A percentile compares a stretch with the other conserved stretches of the same genome.
Evolutionary conservation across 768 basidiomycete species (phyloP).

Genomic region (Fomitopsis serialis): DNA sequence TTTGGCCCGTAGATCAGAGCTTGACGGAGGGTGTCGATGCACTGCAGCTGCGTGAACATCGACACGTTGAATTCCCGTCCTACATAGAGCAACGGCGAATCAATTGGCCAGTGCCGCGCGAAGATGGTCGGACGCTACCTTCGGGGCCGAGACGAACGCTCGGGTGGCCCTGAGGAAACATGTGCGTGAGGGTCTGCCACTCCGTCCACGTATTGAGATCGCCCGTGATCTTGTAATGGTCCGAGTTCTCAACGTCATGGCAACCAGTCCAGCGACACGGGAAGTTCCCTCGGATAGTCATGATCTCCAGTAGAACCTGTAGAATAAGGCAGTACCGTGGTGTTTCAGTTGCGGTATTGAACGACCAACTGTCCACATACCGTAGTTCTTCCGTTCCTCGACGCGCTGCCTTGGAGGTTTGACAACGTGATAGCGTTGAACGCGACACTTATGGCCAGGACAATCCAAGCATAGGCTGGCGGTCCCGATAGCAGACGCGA

Average conservation of each 20-base stretch:
- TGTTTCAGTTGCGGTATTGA: too few species aligned
- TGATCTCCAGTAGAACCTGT: neutral
- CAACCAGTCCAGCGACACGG: neutral
- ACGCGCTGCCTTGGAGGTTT: too few species aligned
- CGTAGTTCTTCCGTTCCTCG: too few species aligned
- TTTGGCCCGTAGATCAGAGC: neutral
- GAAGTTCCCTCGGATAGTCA: neutral
- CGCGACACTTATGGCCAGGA: too few species aligned
- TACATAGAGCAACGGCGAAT: neutral
- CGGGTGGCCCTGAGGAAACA: neutral
- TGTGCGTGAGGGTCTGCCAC: neutral
- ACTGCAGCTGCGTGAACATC: neutral
- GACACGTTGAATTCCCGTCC: neutral
- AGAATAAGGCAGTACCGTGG: too few species aligned
- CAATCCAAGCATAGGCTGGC: too few species aligned
- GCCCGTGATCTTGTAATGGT: neutral
- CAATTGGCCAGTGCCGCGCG: neutral
- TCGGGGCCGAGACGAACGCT: neutral
- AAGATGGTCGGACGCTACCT: neutral
- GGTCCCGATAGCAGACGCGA: too few species aligned
- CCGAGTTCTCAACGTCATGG: neutral
- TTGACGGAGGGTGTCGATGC: neutral
- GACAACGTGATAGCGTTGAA: too few species aligned
- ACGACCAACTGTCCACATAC: too few species aligned
- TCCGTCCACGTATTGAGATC: neutral